These are phyloP conservation scores for Cnidoscolus chayamansa DNA, from an alignment of 441 rosid genomes.

Conservation along the genomic window DNA sequence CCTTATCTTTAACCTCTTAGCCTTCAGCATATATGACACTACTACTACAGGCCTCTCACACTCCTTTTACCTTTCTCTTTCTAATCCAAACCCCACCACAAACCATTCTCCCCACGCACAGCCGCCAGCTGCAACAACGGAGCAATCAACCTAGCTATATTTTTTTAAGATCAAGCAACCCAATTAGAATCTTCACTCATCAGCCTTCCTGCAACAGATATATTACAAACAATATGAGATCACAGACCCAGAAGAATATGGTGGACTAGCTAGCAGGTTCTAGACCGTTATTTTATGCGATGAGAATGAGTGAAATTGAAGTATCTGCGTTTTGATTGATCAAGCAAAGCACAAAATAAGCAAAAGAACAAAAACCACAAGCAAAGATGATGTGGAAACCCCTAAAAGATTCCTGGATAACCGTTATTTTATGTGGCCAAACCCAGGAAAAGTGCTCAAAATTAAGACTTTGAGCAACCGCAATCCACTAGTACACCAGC, in stretches of 20 bases:
- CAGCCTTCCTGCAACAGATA: slow-evolving; percentile 28
- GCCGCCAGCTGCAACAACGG: slow-evolving; percentile 11
- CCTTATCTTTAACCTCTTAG: slow-evolving; percentile 57
- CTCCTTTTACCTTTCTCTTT: slow-evolving; percentile 12
- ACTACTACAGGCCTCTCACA: slow-evolving; percentile 27
- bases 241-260: slow-evolving; percentile 24
- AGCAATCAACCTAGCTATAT: slow-evolving; percentile 8
- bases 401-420: slow-evolving; percentile 18
- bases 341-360: slow-evolving; percentile 44
- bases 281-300: slow-evolving; percentile 78
- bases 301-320: slow-evolving; percentile 38
- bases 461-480: slow-evolving; percentile 21
- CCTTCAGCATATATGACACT: slow-evolving; percentile 60
- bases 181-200: slow-evolving; percentile 46
- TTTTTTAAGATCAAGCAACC: slow-evolving; percentile 26
- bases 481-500: slow-evolving; percentile 9
- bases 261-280: slow-evolving; percentile 21
- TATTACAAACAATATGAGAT: slow-evolving; percentile 10
- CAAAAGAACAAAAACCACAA: slow-evolving; percentile 37
- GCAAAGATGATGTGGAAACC: slow-evolving; percentile 30
- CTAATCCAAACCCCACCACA: slow-evolving; percentile 24
- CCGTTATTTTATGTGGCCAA: slow-evolving; percentile 73
- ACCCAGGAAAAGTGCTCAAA: slow-evolving; percentile 21
- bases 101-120: slow-evolving; percentile 12
- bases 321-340: slow-evolving; percentile 32